Base-by-base conservation (phyloP, 1,284 basidiomycete genomes). In the Apiotrichum gamsii region DNA sequence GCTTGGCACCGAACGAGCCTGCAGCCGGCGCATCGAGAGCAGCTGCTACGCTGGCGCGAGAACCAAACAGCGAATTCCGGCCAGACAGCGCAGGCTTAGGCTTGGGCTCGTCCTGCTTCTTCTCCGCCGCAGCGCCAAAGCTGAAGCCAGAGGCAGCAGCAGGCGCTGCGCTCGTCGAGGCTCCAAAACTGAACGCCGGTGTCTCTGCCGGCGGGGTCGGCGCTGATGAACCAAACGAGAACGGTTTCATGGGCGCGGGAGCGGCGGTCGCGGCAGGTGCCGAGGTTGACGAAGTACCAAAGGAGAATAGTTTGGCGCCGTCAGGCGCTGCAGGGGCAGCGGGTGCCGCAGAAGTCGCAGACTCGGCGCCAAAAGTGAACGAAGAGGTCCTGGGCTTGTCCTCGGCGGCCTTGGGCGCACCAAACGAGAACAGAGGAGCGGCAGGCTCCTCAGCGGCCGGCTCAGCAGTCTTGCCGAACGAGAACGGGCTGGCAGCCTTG, bases 291-390 rank as follows among this genome's bases (percentile, higher is more conserved):
- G 25, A 15, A 18, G 14, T 14, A 23, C 32, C 42, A 9, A 36
- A 30, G 18, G 28, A 15, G 29, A 31, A 46, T 10, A 47, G 24
- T 33, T 43, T 18, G 19, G 39, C 19, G 3, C 29, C 39, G 16
- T 40, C 39, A 24, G 58, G 29, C 3, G 39, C 34, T 40, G 42
- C 43, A 29, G 31, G 29, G 9, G 46, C 35, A 24, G 8, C 18
- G 14, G 3, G 39, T n/a, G n/a, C n/a, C n/a, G n/a, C 8, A 25
- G 24, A 8, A 8, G 38, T n/a, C 20, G 34, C 16, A n/a, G 40
- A 15, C 18, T 30, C 31, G 19, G 29, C 30, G n/a, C 49, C 49
- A 21, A 51, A 47, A 15, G 40, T 18, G 36, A 49, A 44, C 19
- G 32, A 13, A 3, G 42, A 18, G 16, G 42, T 5, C 37, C 20